These are phyloP conservation scores for Trichophaea hybrida DNA, from an alignment of 2,329 filamentous ascomycete genomes.

Conservation along the genomic window DNA sequence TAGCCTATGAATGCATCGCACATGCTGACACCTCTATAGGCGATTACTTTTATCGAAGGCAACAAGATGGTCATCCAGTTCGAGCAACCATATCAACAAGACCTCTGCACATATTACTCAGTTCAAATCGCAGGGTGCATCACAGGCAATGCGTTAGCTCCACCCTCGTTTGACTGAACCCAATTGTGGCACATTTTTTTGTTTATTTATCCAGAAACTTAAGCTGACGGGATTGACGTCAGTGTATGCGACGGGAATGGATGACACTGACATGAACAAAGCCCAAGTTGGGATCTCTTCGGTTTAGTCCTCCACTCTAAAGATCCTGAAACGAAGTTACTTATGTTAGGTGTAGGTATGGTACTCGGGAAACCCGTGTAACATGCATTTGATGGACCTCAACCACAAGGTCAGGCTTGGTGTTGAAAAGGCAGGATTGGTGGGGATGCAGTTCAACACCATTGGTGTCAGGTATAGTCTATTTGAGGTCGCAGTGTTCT, in stretches of 20 bases:
- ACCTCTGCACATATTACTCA: slow-evolving; percentile 78
- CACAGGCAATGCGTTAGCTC: slow-evolving; percentile 66
- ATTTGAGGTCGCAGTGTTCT: neutral
- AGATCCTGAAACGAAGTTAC: neutral
- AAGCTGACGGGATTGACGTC: neutral
- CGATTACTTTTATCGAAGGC: slow-evolving; percentile 8
- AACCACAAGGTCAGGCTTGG: slow-evolving; percentile 62
- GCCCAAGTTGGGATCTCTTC: slow-evolving; percentile 95
- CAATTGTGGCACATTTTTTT: neutral
- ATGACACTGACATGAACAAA: slow-evolving; percentile 80
- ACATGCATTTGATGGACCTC: slow-evolving; percentile 93
- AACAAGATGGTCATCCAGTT: neutral
- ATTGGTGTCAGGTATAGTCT: slow-evolving; percentile 63
- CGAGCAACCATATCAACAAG: slow-evolving; percentile 49
- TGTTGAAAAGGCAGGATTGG: slow-evolving; percentile 59
- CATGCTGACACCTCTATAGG: slow-evolving; percentile 7
- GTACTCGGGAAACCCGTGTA: slow-evolving; percentile 97
- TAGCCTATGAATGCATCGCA: neutral
- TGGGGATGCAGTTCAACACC: slow-evolving; percentile 97
- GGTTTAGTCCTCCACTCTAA: slow-evolving; percentile 13
- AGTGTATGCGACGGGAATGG: slow-evolving; percentile 81
- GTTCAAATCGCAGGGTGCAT: slow-evolving; percentile 94
- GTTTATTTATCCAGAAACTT: neutral
- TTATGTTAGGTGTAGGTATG: slow-evolving; percentile 44
- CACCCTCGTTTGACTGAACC: neutral